phyloP scores from a whole-genome alignment of 2,329 filamentous ascomycete genomes.

The Exophiala phaeomuriformis region DNA sequence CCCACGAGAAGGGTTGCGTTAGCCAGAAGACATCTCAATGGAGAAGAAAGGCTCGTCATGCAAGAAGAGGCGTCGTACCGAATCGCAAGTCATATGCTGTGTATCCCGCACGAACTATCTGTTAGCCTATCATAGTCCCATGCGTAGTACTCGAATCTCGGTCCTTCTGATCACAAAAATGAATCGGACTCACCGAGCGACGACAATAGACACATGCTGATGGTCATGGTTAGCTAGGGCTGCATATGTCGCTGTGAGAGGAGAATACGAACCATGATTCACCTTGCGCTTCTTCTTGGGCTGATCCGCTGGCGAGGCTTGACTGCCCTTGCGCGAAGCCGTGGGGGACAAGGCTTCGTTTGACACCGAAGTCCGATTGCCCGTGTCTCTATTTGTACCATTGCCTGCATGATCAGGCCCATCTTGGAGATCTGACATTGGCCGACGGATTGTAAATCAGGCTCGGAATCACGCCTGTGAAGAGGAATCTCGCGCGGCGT shows the following conservation, averaged over 20 bases:
- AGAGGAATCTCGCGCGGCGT: slow-evolving; percentile 9
- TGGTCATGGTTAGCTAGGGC: slow-evolving; percentile 37
- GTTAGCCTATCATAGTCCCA: slow-evolving; percentile 40
- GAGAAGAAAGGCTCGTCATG: slow-evolving; percentile 18
- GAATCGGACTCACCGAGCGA: slow-evolving; percentile 63
- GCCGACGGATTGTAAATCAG: slow-evolving; percentile 17
- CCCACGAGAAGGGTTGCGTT: slow-evolving; percentile 33
- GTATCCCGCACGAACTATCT: slow-evolving; percentile 36
- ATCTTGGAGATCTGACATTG: slow-evolving; percentile 27
- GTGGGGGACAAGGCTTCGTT: slow-evolving; percentile 21
- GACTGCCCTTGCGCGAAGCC: slow-evolving; percentile 16
- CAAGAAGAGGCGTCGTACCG: slow-evolving; percentile 45
- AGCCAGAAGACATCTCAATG: slow-evolving; percentile 26
- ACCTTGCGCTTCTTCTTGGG: slow-evolving; percentile 83
- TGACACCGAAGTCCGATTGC: slow-evolving; percentile 19
- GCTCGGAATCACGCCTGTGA: slow-evolving; percentile 5
- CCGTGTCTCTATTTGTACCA: slow-evolving; percentile 17
- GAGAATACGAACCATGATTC: slow-evolving; percentile 62
- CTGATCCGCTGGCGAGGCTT: slow-evolving; percentile 43
- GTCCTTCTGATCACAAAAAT: slow-evolving; percentile 11
- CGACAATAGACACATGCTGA: slow-evolving; percentile 83
- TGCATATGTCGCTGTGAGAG: slow-evolving; percentile 15
- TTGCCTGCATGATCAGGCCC: slow-evolving; percentile 23
- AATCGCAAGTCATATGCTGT: slow-evolving; percentile 89
- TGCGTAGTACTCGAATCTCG: slow-evolving; percentile 24